Percentiles rank a stretch among this genome's conserved stretches.
Evolutionary conservation across 768 basidiomycete genomes (phyloP).

Genomic region (Auricularia heimuer): DNA sequence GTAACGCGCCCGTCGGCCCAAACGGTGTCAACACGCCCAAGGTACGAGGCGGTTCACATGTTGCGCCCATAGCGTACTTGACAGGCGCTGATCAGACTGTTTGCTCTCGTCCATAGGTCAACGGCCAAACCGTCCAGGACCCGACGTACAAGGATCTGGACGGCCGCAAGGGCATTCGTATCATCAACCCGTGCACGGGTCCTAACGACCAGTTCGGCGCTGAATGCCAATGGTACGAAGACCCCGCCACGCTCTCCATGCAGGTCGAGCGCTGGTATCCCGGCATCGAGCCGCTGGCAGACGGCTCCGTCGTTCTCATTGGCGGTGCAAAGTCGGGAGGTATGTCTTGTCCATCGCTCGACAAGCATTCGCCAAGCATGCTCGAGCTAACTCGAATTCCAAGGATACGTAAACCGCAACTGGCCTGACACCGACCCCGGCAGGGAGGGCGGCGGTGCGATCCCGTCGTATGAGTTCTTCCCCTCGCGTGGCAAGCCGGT

Average conservation of each 20-base stretch:
- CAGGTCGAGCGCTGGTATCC: constrained; percentile 71
- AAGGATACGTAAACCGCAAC: constrained; percentile 64
- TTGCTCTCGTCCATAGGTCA: neutral
- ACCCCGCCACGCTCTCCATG: constrained; percentile 52
- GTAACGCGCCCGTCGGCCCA: constrained; percentile 63
- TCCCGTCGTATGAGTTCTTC: constrained; percentile 78
- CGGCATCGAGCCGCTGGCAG: constrained; percentile 57
- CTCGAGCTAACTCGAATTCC: neutral
- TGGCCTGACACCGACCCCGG: constrained; percentile 58
- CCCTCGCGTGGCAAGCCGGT: constrained; percentile 42
- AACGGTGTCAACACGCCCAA: constrained; percentile 37
- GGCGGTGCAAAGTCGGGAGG: constrained; percentile 70
- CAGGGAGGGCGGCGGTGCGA: constrained; percentile 57
- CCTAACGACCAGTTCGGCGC: constrained; percentile 36
- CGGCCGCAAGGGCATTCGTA: constrained; percentile 68
- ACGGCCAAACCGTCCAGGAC: constrained; percentile 44
- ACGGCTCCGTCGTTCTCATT: constrained; percentile 72
- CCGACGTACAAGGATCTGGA: constrained; percentile 70
- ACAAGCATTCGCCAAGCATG: neutral
- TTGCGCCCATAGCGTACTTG: constrained; percentile 21
- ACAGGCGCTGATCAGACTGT: constrained; percentile 33
- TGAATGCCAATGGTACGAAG: constrained; percentile 65
- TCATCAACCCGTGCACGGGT: constrained; percentile 64
- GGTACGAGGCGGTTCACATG: constrained; percentile 22
- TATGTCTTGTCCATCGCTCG: neutral